phyloP scores from a whole-genome alignment of 176 grass and related monocot species.

The Miscanthus lutarioriparius region DNA sequence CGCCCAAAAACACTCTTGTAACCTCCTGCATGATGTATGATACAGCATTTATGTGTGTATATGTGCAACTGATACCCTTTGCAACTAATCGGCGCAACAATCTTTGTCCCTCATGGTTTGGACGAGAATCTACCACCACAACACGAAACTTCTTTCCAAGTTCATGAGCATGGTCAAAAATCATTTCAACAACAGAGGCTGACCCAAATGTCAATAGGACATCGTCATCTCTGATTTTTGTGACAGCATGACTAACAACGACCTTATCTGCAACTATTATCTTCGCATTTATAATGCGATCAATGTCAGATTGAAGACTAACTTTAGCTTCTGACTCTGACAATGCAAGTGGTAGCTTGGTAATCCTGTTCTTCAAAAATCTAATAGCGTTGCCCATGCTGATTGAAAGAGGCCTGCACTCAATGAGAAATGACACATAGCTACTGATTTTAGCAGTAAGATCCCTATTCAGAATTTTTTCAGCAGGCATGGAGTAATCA shows the following conservation, averaged over 20 bases:
- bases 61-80: conserved; percentile 72
- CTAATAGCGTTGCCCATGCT: conserved; percentile 86
- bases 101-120: conserved; percentile 63
- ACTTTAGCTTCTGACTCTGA: conserved; percentile 67
- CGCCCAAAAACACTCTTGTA: conserved; percentile 75
- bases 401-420: conserved; percentile 76
- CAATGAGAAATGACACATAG: conserved; percentile 74
- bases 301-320: conserved; percentile 75
- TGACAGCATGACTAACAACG: conserved; percentile 66
- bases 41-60: conserved; percentile 75
- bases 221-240: conserved; percentile 79
- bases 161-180: conserved; percentile 63
- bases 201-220: conserved; percentile 74
- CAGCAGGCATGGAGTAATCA: conserved; percentile 67
- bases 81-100: conserved; percentile 55
- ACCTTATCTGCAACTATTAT: conserved; percentile 70
- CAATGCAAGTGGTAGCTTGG: conserved; percentile 47
- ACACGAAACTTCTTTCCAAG: conserved; percentile 64
- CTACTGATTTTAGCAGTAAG: conserved; percentile 65
- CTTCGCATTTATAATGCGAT: conserved; percentile 85
- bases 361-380: conserved; percentile 72
- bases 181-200: conserved; percentile 78
- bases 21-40: conserved; percentile 87
- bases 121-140: conserved; percentile 69
- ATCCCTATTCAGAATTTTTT: conserved; percentile 68